These are phyloP conservation scores for Phialophora chinensis DNA, from an alignment of 2,329 filamentous ascomycete species.

Conservation along the genomic window DNA sequence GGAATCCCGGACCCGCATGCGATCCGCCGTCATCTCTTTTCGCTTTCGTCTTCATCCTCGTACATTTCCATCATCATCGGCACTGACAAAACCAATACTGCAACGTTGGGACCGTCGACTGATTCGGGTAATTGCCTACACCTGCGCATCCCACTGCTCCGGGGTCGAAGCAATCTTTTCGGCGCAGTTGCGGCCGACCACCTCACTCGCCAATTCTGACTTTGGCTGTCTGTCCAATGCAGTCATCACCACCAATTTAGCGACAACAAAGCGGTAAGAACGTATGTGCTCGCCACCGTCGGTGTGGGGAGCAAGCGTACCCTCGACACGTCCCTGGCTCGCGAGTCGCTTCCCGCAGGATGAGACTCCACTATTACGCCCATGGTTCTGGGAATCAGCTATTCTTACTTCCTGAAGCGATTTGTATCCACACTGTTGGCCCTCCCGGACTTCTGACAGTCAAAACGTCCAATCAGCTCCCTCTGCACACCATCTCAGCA, in stretches of 20 bases:
- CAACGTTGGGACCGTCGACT: background rate
- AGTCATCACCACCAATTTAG: constrained; percentile 13
- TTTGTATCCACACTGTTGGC: constrained; percentile 11
- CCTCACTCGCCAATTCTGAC: constrained; percentile 2
- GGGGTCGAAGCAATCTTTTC: background rate
- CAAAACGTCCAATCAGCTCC: background rate
- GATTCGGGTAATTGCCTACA: background rate
- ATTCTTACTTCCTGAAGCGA: constrained; percentile 3
- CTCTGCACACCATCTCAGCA: background rate
- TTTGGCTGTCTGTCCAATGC: constrained; percentile 6
- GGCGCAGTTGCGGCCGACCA: constrained; percentile 12
- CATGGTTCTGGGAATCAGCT: constrained; percentile 6
- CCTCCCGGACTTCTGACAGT: constrained; percentile 4
- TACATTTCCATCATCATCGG: background rate
- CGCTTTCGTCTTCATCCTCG: background rate
- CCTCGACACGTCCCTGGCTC: constrained; percentile 6
- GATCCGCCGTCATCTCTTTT: background rate
- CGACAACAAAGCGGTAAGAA: constrained; percentile 1
- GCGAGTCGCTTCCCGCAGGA: background rate
- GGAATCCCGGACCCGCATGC: background rate
- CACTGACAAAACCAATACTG: background rate
- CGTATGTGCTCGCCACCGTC: background rate
- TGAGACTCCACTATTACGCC: constrained; percentile 4
- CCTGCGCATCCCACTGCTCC: background rate
- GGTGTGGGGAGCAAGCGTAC: constrained; percentile 1